Conservation (phyloP, 352 stramenopile genomes). For the Phytophthora lateralis region DNA sequence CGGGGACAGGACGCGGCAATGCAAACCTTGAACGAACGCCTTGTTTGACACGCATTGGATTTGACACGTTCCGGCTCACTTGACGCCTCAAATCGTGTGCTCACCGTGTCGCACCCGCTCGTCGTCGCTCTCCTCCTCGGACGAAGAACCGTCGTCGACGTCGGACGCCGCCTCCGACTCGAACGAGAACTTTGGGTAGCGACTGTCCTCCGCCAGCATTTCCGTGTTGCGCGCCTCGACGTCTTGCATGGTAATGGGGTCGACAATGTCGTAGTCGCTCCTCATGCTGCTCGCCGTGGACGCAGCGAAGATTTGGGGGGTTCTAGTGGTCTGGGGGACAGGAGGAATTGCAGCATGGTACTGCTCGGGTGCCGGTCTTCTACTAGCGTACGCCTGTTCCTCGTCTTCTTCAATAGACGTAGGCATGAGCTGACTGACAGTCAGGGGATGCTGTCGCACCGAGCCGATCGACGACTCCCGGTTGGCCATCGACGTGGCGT, state of each 20-base stretch:
- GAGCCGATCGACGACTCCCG: slow-evolving; percentile 24
- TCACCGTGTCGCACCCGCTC: slow-evolving; percentile 24
- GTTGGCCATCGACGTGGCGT: slow-evolving; percentile 20
- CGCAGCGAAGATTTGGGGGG: slow-evolving; percentile 18
- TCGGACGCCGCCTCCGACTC: slow-evolving; percentile 47
- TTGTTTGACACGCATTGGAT: slow-evolving; percentile 22
- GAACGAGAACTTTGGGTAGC: slow-evolving; percentile 72
- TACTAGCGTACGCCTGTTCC: slow-evolving; percentile 17
- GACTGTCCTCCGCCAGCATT: slow-evolving; percentile 58
- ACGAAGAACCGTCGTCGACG: slow-evolving; percentile 38
- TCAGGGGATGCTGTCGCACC: slow-evolving; percentile 26
- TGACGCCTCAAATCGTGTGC: slow-evolving; percentile 38
- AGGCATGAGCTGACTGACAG: slow-evolving; percentile 35
- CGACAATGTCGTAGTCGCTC: slow-evolving; percentile 82
- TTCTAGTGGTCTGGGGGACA: slow-evolving; percentile 10
- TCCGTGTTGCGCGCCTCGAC: slow-evolving; percentile 73
- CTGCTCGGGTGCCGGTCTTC: slow-evolving; percentile 1
- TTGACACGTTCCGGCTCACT: slow-evolving; percentile 26
- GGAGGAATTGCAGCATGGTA: slow-evolving; percentile 11
- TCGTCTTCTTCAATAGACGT: slow-evolving; percentile 21
- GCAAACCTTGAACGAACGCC: slow-evolving; percentile 26
- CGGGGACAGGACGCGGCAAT: slow-evolving; percentile 3
- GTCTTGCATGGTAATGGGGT: slow-evolving; percentile 57
- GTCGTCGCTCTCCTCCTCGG: slow-evolving; percentile 33
- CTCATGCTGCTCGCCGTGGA: slow-evolving; percentile 43